A percentile compares a stretch with the other conserved stretches of the same genome.
These are phyloP conservation scores for Orbilia javanica DNA, from an alignment of 2,329 filamentous ascomycete species.

Conservation along the genomic window DNA sequence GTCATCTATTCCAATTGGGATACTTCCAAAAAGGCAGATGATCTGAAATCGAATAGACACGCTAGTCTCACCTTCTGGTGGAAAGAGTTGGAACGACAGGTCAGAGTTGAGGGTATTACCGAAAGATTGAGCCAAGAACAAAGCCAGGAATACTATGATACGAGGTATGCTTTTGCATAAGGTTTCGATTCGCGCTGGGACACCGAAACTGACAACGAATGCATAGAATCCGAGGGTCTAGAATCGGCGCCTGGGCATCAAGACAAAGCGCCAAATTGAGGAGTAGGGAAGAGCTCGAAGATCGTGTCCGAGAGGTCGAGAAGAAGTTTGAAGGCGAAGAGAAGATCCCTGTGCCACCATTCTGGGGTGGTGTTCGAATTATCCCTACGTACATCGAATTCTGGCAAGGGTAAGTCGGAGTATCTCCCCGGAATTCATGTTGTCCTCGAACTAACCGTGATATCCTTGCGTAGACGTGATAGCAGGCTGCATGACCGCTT, in stretches of 20 bases:
- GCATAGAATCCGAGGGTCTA: slow-evolving; percentile 80
- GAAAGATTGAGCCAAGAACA: slow-evolving; percentile 78
- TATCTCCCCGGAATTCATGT: slow-evolving; percentile 5
- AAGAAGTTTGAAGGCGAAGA: slow-evolving; percentile 79
- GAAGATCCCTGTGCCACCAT: slow-evolving; percentile 87
- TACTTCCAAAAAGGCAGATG: slow-evolving; percentile 76
- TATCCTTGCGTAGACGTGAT: slow-evolving; percentile 76
- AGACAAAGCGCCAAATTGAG: slow-evolving; percentile 83
- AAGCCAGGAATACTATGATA: slow-evolving; percentile 77
- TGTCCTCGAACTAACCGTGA: slow-evolving; percentile 18
- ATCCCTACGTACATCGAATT: slow-evolving; percentile 91
- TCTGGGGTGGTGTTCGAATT: slow-evolving; percentile 92
- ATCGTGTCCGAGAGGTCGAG: slow-evolving; percentile 81
- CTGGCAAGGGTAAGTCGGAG: slow-evolving; percentile 69
- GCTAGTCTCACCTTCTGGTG: slow-evolving; percentile 92
- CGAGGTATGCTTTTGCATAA: slow-evolving; percentile 65
- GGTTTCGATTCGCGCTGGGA: not conserved
- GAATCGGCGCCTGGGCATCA: slow-evolving; percentile 94
- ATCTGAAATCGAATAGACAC: slow-evolving; percentile 79
- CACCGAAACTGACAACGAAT: slow-evolving; percentile 67
- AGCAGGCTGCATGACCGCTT: slow-evolving; percentile 95
- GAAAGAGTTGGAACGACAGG: slow-evolving; percentile 86
- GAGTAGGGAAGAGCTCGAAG: slow-evolving; percentile 80
- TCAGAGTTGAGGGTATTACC: slow-evolving; percentile 84
- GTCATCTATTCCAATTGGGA: slow-evolving; percentile 95